Percentiles rank a stretch among this genome's conserved stretches.
These are phyloP conservation scores for Vigna radiata DNA, from an alignment of 306 rosid species.

Conservation along the genomic window DNA sequence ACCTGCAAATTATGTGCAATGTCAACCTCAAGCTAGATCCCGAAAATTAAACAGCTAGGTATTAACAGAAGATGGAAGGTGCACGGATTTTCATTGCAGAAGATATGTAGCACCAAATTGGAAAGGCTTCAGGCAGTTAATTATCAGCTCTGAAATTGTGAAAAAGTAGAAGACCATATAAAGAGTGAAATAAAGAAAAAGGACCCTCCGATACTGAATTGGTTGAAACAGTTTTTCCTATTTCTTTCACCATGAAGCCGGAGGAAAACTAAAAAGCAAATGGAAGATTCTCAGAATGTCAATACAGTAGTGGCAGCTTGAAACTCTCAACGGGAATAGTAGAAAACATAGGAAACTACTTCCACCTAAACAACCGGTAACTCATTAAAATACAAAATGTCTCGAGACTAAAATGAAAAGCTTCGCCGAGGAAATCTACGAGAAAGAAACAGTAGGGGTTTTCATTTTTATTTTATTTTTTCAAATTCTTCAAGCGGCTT, in stretches of 20 bases:
- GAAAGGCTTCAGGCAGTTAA: constrained; percentile 31
- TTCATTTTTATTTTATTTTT: not conserved
- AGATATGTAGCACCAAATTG: constrained; percentile 25
- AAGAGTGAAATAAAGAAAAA: constrained; percentile 21
- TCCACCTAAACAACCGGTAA: constrained; percentile 10
- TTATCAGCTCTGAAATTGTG: constrained; percentile 45
- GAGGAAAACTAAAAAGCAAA: constrained; percentile 25
- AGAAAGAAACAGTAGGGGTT: constrained; percentile 5
- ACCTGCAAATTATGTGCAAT: constrained; percentile 59
- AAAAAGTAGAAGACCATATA: not conserved
- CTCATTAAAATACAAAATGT: constrained; percentile 6
- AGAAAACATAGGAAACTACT: not conserved
- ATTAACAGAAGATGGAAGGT: constrained; percentile 10
- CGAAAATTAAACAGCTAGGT: not conserved
- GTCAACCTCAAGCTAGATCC: constrained; percentile 37
- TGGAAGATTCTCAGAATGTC: constrained; percentile 26
- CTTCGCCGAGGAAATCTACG: constrained; percentile 34
- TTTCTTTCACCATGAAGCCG: constrained; percentile 7
- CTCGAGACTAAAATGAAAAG: constrained; percentile 16
- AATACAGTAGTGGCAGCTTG: not conserved
- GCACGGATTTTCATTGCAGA: constrained; percentile 22
- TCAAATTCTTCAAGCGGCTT: not conserved
- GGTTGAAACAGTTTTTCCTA: not conserved
- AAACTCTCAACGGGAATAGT: not conserved
- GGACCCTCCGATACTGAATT: constrained; percentile 28